Percentiles rank a stretch among this genome's conserved stretches.
phyloP scores from a whole-genome alignment of 768 basidiomycete species.

The Coprinopsis cinerea region DNA sequence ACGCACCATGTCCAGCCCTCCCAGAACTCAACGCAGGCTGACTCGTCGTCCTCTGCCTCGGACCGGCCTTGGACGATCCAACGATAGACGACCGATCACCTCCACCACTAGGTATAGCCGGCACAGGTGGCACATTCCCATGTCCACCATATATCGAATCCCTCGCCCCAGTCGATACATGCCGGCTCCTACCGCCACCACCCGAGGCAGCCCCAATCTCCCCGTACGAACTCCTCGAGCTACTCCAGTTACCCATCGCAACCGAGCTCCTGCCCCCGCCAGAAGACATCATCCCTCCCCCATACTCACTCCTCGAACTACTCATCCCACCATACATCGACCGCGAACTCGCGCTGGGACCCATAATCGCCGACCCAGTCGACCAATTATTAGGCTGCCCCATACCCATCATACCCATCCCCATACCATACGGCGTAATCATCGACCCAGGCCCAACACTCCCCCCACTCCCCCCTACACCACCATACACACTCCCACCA shows the following conservation, averaged over 20 bases:
- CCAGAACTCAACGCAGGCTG: conserved; percentile 27
- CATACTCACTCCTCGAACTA: conserved; percentile 60
- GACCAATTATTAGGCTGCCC: conserved; percentile 40
- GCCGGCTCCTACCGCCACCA: conserved; percentile 3
- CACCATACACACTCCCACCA: conserved; percentile 42
- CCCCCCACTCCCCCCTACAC: conserved; percentile 21
- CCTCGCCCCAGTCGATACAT: conserved; percentile 6
- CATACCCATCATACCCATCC: conserved; percentile 29
- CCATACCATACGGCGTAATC: conserved; percentile 28
- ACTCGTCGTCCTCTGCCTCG: conserved; percentile 38
- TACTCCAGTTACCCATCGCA: conserved; percentile 44
- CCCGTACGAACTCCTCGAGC: conserved; percentile 66
- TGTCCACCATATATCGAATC: conserved; percentile 18
- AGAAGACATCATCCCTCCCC: conserved; percentile 25
- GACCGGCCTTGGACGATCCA: conserved; percentile 13
- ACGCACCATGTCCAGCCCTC: conserved; percentile 20
- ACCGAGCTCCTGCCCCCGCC: conserved; percentile 13
- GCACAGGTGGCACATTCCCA: conserved; percentile 39
- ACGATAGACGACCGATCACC: conserved; percentile 7
- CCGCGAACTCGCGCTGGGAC: conserved; percentile 35
- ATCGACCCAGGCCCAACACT: conserved; percentile 23
- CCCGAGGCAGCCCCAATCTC: conserved; percentile 39
- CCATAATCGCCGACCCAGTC: conserved; percentile 44
- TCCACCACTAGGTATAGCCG: conserved; percentile 28
- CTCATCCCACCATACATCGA: conserved; percentile 52